Evolutionary conservation across 192 early-diverging fungal species (phyloP), one percentile per base, ranked within the genome.

Genomic region (Spizellomyces sp.): DNA sequence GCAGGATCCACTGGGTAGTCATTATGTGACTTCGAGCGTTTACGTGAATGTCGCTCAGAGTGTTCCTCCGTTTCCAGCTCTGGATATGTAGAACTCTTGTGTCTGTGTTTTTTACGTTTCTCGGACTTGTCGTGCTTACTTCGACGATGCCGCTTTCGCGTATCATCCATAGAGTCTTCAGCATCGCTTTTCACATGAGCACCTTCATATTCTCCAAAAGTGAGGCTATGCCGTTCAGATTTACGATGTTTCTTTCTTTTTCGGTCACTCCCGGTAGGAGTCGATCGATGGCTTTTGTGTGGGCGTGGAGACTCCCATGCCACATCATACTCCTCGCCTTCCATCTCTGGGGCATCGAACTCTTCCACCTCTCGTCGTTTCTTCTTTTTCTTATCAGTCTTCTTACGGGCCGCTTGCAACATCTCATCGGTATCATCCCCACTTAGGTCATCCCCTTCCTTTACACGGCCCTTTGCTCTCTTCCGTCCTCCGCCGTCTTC

Each of bases 361-460:
- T 67, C 48, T 9, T 77, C 64, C 58, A 69, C 72, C 58, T 80
- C 72, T 27, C 73, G 48, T 58, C 67, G 44, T 43, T 48, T 15
- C 71, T 64, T 60, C 64, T 64, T 43, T 17, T n/a, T 22, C 52
- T 47, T 57, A 8, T 62, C 69, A 15, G 69, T 65, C 41, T 47
- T 45, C 45, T 68, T 44, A 17, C 48, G 63, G 21, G 77, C 77
- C 6, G 64, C 65, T 14, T 70, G 72, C 36, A 78, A 55, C 77
- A 78, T 78, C 64, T 62, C 67, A 55, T 78, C 77, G 41, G 77
- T 78, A 62, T 78, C 77, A 41, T 78, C 77, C 36, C 77, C 77
- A 58, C 77, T 78, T 12, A 44, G 48, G 50, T 10, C 15, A 15
- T 27, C 59, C 42, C 6, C 17, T 9, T 61, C 59, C 9, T 61